These are phyloP conservation scores for Podaxis rugospora DNA, from an alignment of 768 basidiomycete genomes.

Conservation along the genomic window DNA sequence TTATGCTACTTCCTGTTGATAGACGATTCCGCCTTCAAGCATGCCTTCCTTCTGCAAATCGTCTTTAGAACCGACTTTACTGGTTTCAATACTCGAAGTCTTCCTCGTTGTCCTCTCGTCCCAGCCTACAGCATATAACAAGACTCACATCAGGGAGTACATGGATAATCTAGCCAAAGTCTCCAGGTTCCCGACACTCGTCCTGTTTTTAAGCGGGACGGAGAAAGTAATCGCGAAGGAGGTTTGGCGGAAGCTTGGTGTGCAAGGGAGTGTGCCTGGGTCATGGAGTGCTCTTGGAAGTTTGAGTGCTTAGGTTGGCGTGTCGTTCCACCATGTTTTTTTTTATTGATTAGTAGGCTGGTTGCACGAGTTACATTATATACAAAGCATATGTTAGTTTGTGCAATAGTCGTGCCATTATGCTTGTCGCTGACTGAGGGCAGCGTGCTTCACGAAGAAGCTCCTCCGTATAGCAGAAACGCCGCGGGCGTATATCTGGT, in stretches of 20 bases:
- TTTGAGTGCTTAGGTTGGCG: background rate
- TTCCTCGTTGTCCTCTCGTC: conserved; percentile 31
- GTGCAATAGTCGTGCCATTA: conserved; percentile 5
- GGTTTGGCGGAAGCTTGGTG: conserved; percentile 41
- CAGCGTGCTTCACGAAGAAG: conserved; percentile 32
- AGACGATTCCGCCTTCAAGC: conserved; percentile 52
- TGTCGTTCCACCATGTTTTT: background rate
- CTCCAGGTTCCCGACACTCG: conserved; percentile 58
- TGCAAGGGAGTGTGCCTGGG: conserved; percentile 16
- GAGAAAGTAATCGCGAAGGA: conserved; percentile 48
- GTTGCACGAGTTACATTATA: background rate
- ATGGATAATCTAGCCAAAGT: conserved; percentile 50
- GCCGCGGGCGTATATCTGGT: conserved; percentile 85
- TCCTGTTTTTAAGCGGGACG: conserved; percentile 52
- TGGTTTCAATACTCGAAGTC: conserved; percentile 52
- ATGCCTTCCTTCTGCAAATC: conserved; percentile 64
- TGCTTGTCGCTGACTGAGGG: conserved; percentile 28
- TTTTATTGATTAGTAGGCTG: background rate
- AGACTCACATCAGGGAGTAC: conserved; percentile 35
- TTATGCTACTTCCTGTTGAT: background rate
- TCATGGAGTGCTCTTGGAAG: conserved; percentile 22
- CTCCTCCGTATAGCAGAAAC: conserved; percentile 75
- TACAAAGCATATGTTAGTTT: background rate
- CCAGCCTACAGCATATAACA: conserved; percentile 15
- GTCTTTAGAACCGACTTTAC: conserved; percentile 62